phyloP scores from a whole-genome alignment of 768 basidiomycete genomes.

The Mycena metata region DNA sequence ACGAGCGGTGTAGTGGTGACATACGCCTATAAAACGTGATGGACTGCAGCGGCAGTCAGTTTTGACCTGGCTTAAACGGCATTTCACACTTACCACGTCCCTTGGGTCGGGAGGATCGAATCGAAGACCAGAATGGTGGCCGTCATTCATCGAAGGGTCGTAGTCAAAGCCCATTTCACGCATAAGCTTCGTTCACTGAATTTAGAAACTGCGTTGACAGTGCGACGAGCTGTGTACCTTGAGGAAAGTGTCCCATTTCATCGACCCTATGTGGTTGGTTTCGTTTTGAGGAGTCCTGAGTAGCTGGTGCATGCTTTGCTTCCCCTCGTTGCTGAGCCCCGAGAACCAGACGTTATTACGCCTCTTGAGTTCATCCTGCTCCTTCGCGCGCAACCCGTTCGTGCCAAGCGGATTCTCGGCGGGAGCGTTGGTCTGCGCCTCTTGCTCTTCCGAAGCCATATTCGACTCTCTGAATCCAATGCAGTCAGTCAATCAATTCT shows the following conservation, averaged over 20 bases:
- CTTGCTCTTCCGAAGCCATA: no score
- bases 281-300: constrained; percentile 68
- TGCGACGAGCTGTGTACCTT: constrained; percentile 46
- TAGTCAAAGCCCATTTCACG: constrained; percentile 81
- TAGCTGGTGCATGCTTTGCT: constrained; percentile 74
- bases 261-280: constrained; percentile 65
- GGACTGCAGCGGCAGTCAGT: constrained; percentile 42
- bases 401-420: no score
- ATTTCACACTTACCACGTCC: constrained; percentile 55
- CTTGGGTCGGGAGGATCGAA: constrained; percentile 78
- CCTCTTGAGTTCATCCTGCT: no score
- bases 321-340: constrained; percentile 70
- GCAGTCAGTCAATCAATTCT: no score
- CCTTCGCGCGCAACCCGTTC: no score
- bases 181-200: constrained; percentile 71
- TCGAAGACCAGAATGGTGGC: constrained; percentile 71
- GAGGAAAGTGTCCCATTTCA: constrained; percentile 86
- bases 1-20: constrained; percentile 33
- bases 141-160: constrained; percentile 70
- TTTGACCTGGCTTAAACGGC: constrained; percentile 47
- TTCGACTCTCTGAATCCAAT: no score
- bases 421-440: no score
- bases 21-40: constrained; percentile 84
- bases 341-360: constrained; percentile 63
- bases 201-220: neutral